These are phyloP conservation scores for Anaeramoeba flamelloides DNA, from an alignment of 78 protist genomes.

Conservation along the genomic window DNA sequence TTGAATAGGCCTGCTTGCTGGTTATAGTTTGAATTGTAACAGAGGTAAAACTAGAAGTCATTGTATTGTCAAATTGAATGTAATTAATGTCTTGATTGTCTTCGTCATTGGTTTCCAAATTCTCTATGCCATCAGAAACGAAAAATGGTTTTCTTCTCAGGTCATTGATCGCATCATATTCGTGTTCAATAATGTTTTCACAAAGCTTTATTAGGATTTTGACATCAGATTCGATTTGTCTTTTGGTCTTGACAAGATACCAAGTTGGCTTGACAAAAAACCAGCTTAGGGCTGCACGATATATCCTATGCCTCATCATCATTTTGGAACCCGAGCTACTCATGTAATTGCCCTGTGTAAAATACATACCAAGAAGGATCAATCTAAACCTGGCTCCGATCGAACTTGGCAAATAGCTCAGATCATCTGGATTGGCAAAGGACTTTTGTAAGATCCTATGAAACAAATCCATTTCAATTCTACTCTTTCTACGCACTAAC, in stretches of 20 bases:
- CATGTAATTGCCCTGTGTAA: slow-evolving; percentile 2
- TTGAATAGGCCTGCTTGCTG: neutral
- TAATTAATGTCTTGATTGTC: too few species aligned
- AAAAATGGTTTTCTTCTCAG: neutral
- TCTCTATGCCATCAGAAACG: neutral
- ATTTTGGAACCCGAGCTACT: neutral
- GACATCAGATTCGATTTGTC: neutral
- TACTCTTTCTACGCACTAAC: slow-evolving; percentile 13
- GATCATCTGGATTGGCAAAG: slow-evolving; percentile 25
- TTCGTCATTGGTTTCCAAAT: neutral
- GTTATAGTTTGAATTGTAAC: slow-evolving; percentile 7
- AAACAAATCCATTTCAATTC: slow-evolving; percentile 24
- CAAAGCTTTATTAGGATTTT: neutral
- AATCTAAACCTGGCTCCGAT: slow-evolving; percentile 37
- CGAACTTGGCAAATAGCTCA: slow-evolving; percentile 23
- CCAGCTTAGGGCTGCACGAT: slow-evolving; percentile 27
- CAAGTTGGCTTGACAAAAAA: slow-evolving; percentile 22
- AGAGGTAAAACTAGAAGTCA: neutral
- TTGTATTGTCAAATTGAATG: neutral
- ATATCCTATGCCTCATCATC: slow-evolving; percentile 6
- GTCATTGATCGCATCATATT: neutral
- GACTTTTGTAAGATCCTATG: slow-evolving; percentile 28
- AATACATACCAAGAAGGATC: slow-evolving; percentile 17
- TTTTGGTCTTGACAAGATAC: neutral
- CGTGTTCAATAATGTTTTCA: neutral